phyloP scores from a whole-genome alignment of 768 basidiomycete species.

The Candolleomyces efflorescens region DNA sequence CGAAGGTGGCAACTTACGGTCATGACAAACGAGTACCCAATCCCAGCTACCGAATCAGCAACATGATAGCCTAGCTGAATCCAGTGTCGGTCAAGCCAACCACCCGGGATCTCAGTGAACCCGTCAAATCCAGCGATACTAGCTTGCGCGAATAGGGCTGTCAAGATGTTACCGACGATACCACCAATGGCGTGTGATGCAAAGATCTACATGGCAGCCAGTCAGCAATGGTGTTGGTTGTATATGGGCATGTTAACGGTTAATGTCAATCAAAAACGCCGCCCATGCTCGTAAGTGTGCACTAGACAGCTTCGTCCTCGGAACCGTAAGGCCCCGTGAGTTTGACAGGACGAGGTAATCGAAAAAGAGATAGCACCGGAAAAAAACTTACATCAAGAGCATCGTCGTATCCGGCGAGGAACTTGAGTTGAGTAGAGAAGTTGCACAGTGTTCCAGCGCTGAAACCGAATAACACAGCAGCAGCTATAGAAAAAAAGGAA shows the following conservation, averaged over 20 bases:
- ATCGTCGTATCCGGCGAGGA: conserved; percentile 71
- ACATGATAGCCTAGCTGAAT: conserved; percentile 84
- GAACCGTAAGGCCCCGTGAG: background rate
- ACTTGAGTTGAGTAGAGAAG: conserved; percentile 93
- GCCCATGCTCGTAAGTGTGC: no score
- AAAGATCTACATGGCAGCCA: conserved; percentile 59
- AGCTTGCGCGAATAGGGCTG: conserved; percentile 83
- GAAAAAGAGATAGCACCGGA: background rate
- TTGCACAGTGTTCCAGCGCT: conserved; percentile 84
- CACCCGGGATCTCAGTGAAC: conserved; percentile 58
- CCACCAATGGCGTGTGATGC: conserved; percentile 82
- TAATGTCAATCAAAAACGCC: no score
- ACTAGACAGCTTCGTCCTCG: background rate
- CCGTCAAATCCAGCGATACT: conserved; percentile 82
- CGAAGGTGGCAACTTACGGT: conserved; percentile 45
- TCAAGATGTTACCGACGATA: conserved; percentile 77
- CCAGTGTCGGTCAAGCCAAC: conserved; percentile 83
- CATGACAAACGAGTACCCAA: conserved; percentile 71
- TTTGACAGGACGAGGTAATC: background rate
- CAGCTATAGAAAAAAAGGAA: conserved; percentile 38
- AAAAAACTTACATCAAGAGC: conserved; percentile 61
- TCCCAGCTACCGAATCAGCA: conserved; percentile 64
- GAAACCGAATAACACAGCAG: conserved; percentile 82
- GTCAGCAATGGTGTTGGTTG: background rate
- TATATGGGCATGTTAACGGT: background rate